phyloP scores from a whole-genome alignment of 768 basidiomycete species.

The Gelatoporia subvermispora region DNA sequence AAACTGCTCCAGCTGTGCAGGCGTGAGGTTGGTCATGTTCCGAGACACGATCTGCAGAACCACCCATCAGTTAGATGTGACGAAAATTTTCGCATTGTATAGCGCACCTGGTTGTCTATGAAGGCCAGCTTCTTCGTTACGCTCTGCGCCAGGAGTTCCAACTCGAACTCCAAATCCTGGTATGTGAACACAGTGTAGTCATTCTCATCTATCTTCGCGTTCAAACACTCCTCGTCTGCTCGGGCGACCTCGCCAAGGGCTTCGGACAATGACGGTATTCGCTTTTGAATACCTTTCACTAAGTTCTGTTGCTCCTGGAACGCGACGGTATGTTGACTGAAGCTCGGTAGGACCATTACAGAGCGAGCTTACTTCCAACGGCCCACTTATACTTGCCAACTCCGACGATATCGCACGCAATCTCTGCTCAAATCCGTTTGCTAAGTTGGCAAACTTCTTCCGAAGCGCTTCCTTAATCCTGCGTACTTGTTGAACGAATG shows the following conservation, averaged over 20 bases:
- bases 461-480: slow-evolving; percentile 83
- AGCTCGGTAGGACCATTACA: background rate
- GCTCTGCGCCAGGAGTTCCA: slow-evolving; percentile 74
- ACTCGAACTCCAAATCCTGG: slow-evolving; percentile 87
- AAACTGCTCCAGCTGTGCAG: slow-evolving; percentile 93
- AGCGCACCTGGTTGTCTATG: slow-evolving; percentile 86
- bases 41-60: slow-evolving; percentile 78
- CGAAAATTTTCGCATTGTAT: background rate
- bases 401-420: slow-evolving; percentile 64
- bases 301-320: slow-evolving; percentile 71
- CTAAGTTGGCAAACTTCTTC: slow-evolving; percentile 71
- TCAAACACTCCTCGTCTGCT: slow-evolving; percentile 71
- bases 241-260: slow-evolving; percentile 46
- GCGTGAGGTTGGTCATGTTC: slow-evolving; percentile 91
- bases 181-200: slow-evolving; percentile 89
- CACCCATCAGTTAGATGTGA: background rate
- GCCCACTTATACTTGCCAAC: slow-evolving; percentile 70
- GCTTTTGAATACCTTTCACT: slow-evolving; percentile 57
- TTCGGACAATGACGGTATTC: slow-evolving; percentile 61
- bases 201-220: slow-evolving; percentile 94
- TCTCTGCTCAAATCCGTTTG: slow-evolving; percentile 70
- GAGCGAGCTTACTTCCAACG: slow-evolving; percentile 53
- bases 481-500: background rate
- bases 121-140: slow-evolving; percentile 90
- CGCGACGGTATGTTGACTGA: background rate